These are phyloP conservation scores for Termitomyces sp. DNA, from an alignment of 768 basidiomycete species.

Conservation along the genomic window DNA sequence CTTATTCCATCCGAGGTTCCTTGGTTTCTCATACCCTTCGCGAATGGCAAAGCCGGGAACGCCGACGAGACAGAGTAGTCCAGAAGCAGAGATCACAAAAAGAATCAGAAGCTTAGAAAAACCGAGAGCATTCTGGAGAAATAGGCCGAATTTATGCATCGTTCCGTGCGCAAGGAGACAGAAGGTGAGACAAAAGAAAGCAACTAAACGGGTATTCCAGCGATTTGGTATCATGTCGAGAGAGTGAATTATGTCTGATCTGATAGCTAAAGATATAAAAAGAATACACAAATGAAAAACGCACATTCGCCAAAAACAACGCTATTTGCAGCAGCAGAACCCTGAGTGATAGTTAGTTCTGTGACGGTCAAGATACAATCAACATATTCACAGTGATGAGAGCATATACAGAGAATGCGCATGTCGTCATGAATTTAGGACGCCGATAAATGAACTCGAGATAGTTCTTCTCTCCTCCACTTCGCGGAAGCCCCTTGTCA, in stretches of 20 bases:
- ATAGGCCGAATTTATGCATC: constrained; percentile 47
- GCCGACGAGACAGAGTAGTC: constrained; percentile 44
- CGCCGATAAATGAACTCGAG: constrained; percentile 63
- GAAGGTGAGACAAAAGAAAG: constrained; percentile 50
- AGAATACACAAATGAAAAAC: constrained; percentile 1
- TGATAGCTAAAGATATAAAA: not conserved
- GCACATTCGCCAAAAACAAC: constrained; percentile 73
- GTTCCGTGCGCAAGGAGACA: constrained; percentile 53
- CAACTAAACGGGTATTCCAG: constrained; percentile 45
- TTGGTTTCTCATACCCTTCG: constrained; percentile 45
- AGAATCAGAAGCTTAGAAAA: constrained; percentile 57
- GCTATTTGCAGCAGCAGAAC: constrained; percentile 51
- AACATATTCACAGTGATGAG: constrained; percentile 39
- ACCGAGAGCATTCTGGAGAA: constrained; percentile 60
- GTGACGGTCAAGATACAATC: not conserved
- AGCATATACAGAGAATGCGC: constrained; percentile 38
- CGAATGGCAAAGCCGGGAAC: constrained; percentile 44
- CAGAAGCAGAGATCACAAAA: constrained; percentile 43
- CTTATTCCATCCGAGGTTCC: constrained; percentile 53
- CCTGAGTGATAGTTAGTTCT: constrained; percentile 48
- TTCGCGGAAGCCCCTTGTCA: constrained; percentile 59
- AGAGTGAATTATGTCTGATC: constrained; percentile 53
- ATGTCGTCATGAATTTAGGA: constrained; percentile 60
- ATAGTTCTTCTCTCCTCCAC: constrained; percentile 75
- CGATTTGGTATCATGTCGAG: constrained; percentile 39